Evolutionary conservation across 495 filamentous ascomycete genomes (phyloP), one percentile per base, ranked within the genome.

Genomic region (Hypoxylon intermedium): DNA sequence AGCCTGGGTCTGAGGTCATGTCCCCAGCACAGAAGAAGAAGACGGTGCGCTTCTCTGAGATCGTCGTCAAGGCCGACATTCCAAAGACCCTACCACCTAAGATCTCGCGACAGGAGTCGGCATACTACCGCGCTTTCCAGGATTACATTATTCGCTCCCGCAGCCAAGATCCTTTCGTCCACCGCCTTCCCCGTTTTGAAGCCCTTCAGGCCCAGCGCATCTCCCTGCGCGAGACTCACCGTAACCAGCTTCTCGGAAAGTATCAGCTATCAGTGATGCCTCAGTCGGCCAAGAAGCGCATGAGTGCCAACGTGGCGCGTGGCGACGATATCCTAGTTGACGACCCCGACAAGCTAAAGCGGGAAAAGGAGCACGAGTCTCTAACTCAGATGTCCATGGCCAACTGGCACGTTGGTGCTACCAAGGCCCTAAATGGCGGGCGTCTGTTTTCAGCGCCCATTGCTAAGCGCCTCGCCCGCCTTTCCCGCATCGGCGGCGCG

Each of bases 51-150:
- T 93, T 94, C 64, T 84, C 85, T 5, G 83, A 84, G 20, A 80
- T 85, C 42, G 74, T 75, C 7, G 71, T 82, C 5, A 77, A 79
- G 12, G 69, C 79, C n/a, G 65, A 68, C 15, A 58, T 79, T 19
- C 77, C 79, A 13, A 74, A 74, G 49, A 72, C 70, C 21, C 67
- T 77, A 11, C 75, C 79, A 6, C 74, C 80, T n/a, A 78, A 77
- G 68, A 48, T 79, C 63, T 40, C 70, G 67, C 71, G 79, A 67
- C 78, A 86, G 67, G 91, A 95, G 65, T 88, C 88, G 1, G 89
- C 93, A n/a, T 97, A 94, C 70, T 93, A 93, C 80, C 87, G 91
- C 58, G 91, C 91, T 20, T 97, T 97, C 71, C 86, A 90, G 57
- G 85, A 87, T 38, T 78, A 88, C 38, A 75, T 84, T 38, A 79